Conservation (phyloP, 176 grass and related monocot species). For the Raddia distichophylla region DNA sequence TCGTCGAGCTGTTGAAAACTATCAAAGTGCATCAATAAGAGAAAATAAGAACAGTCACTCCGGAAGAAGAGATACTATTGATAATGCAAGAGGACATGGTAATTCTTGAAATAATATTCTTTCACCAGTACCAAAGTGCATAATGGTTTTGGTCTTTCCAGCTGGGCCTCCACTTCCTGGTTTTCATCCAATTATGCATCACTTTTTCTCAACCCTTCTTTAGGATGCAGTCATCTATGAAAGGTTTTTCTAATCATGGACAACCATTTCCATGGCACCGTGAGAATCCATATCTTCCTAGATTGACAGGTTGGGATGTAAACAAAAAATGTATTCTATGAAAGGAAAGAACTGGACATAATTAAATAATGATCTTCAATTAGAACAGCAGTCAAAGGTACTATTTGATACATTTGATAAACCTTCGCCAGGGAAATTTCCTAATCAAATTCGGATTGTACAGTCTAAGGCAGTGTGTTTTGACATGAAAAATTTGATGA, state of each 20-base stretch:
- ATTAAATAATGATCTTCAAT: slow-evolving; percentile 10
- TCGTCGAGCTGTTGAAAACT: no score
- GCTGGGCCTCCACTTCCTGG: slow-evolving; percentile 40
- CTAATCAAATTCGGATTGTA: slow-evolving; percentile 5
- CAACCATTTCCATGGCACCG: slow-evolving; percentile 40
- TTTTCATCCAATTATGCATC: slow-evolving; percentile 45
- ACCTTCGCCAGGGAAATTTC: slow-evolving; percentile 16
- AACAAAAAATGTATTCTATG: slow-evolving; percentile 29
- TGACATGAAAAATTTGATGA: slow-evolving; percentile 36
- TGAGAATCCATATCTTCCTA: slow-evolving; percentile 32
- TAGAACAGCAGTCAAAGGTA: slow-evolving; percentile 18
- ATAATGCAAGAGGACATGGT: slow-evolving; percentile 43
- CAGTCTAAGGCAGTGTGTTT: not conserved
- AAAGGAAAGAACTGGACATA: slow-evolving; percentile 11
- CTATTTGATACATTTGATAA: slow-evolving; percentile 11
- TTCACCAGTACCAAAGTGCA: slow-evolving; percentile 10
- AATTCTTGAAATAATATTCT: slow-evolving; percentile 43
- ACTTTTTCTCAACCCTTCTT: slow-evolving; percentile 41
- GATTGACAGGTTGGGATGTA: slow-evolving; percentile 35
- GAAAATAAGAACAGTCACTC: slow-evolving; percentile 13
- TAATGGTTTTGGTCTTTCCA: slow-evolving; percentile 52
- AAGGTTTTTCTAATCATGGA: slow-evolving; percentile 31
- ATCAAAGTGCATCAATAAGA: no score
- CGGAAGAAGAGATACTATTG: slow-evolving; percentile 38
- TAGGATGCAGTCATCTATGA: slow-evolving; percentile 38